Conservation (phyloP, 1,284 basidiomycete genomes). For the Pseudozyma sp. region DNA sequence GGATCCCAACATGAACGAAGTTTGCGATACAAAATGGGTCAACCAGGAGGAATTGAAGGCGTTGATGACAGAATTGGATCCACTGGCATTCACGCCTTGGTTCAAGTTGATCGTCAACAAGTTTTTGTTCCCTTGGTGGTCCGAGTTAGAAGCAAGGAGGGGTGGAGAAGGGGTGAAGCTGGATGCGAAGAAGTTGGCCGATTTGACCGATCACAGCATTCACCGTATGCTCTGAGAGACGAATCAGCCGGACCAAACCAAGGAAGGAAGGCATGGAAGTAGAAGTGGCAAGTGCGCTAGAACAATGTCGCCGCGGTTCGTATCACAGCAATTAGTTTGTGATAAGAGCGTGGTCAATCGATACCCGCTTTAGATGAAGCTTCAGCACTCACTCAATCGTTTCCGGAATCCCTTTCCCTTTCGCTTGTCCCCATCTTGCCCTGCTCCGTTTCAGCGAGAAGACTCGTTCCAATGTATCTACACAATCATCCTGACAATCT, state of each 20-base stretch:
- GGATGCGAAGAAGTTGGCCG: conserved; percentile 58
- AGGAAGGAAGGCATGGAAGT: too few relatives aligned
- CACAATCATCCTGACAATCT: too few relatives aligned
- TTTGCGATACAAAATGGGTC: conserved; percentile 90
- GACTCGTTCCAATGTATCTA: too few relatives aligned
- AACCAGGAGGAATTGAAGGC: conserved; percentile 85
- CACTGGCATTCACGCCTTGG: conserved; percentile 95
- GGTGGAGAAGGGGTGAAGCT: conserved; percentile 26
- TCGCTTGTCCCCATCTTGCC: too few relatives aligned
- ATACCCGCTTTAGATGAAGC: conserved; percentile 13
- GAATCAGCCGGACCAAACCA: background rate
- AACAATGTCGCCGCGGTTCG: too few relatives aligned
- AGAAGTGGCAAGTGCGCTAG: too few relatives aligned
- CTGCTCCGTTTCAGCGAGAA: too few relatives aligned
- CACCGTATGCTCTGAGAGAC: conserved; percentile 62
- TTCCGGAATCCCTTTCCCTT: too few relatives aligned
- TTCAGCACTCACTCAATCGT: too few relatives aligned
- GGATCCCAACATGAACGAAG: conserved; percentile 88
- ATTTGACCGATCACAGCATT: conserved; percentile 62
- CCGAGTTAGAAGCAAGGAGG: conserved; percentile 78
- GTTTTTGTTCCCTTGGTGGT: conserved; percentile 99
- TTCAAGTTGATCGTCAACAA: conserved; percentile 97
- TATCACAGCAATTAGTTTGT: background rate
- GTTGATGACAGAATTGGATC: conserved; percentile 83
- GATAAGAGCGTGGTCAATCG: conserved; percentile 10